Conservation (phyloP, 2,329 filamentous ascomycete species). For the Alternaria triticina region DNA sequence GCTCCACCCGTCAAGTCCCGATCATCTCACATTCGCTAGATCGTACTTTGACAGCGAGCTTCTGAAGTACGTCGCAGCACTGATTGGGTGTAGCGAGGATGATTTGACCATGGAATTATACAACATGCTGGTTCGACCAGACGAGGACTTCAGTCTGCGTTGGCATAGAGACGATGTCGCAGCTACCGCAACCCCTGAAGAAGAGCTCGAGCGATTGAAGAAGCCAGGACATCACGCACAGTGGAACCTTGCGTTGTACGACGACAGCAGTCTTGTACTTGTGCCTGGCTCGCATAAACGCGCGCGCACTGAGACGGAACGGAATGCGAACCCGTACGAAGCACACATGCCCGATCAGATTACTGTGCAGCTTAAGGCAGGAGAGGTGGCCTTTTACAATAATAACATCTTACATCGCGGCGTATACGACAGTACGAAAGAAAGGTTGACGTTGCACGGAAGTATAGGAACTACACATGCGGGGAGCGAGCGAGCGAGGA, state of each 20-base stretch:
- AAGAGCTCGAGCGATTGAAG: slow-evolving; percentile 68
- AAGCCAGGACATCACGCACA: slow-evolving; percentile 76
- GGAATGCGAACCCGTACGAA: slow-evolving; percentile 70
- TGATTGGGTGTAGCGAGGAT: slow-evolving; percentile 62
- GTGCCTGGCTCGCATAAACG: slow-evolving; percentile 78
- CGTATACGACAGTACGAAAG: slow-evolving; percentile 64
- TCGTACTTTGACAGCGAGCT: slow-evolving; percentile 75
- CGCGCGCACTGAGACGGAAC: slow-evolving; percentile 72
- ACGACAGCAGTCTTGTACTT: slow-evolving; percentile 73
- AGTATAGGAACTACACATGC: slow-evolving; percentile 69
- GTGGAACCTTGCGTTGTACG: slow-evolving; percentile 84
- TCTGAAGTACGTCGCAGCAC: slow-evolving; percentile 66
- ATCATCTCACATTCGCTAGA: slow-evolving; percentile 65
- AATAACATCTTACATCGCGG: slow-evolving; percentile 85
- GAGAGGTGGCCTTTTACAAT: slow-evolving; percentile 86
- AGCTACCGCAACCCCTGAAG: slow-evolving; percentile 66
- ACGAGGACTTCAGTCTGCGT: slow-evolving; percentile 71
- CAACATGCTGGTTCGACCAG: slow-evolving; percentile 81
- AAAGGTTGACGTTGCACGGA: slow-evolving; percentile 75
- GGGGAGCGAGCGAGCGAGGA: slow-evolving; percentile 66
- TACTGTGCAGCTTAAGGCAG: slow-evolving; percentile 70
- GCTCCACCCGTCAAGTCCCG: slow-evolving; percentile 73
- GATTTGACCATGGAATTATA: slow-evolving; percentile 85
- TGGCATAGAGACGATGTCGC: slow-evolving; percentile 89
- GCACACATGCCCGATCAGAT: slow-evolving; percentile 67